Percentiles rank a stretch among this genome's conserved stretches.
Conservation (phyloP, 2,329 filamentous ascomycete genomes). For the Penicillium sp. region DNA sequence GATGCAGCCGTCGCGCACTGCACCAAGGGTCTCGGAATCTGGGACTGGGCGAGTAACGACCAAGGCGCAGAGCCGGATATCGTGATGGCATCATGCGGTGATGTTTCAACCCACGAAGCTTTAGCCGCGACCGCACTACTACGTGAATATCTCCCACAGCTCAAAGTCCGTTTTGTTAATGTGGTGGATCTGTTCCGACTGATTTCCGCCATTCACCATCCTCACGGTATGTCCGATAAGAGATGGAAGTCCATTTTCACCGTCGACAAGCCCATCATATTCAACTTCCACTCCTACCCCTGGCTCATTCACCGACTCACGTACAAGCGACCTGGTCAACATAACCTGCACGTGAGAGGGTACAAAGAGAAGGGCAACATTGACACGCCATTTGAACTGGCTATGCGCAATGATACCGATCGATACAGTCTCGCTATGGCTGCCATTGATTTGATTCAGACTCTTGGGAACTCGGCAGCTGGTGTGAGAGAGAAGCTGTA, state of each 20-base stretch:
- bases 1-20: slow-evolving; percentile 65
- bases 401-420: slow-evolving; percentile 68
- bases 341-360: slow-evolving; percentile 63
- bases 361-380: slow-evolving; percentile 81
- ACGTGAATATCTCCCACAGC: slow-evolving; percentile 59
- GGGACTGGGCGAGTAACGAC: slow-evolving; percentile 68
- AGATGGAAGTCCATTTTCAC: slow-evolving; percentile 67
- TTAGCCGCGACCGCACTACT: slow-evolving; percentile 66
- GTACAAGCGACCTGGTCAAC: slow-evolving; percentile 62
- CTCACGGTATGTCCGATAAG: slow-evolving; percentile 59
- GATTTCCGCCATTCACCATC: slow-evolving; percentile 60
- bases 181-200: slow-evolving; percentile 74
- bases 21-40: slow-evolving; percentile 69
- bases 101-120: slow-evolving; percentile 64
- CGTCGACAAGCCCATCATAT: slow-evolving; percentile 61
- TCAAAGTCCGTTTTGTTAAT: slow-evolving; percentile 72
- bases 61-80: slow-evolving; percentile 60
- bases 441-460: slow-evolving; percentile 60
- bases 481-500: slow-evolving; percentile 56
- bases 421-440: slow-evolving; percentile 68
- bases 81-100: slow-evolving; percentile 67
- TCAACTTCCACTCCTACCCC: slow-evolving; percentile 78
- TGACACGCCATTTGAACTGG: slow-evolving; percentile 68
- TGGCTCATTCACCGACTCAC: slow-evolving; percentile 70
- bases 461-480: slow-evolving; percentile 55